A percentile compares a stretch with the other conserved stretches of the same genome.
Evolutionary conservation across 2,329 filamentous ascomycete species (phyloP).

Genomic region (Talaromyces verruculosus): DNA sequence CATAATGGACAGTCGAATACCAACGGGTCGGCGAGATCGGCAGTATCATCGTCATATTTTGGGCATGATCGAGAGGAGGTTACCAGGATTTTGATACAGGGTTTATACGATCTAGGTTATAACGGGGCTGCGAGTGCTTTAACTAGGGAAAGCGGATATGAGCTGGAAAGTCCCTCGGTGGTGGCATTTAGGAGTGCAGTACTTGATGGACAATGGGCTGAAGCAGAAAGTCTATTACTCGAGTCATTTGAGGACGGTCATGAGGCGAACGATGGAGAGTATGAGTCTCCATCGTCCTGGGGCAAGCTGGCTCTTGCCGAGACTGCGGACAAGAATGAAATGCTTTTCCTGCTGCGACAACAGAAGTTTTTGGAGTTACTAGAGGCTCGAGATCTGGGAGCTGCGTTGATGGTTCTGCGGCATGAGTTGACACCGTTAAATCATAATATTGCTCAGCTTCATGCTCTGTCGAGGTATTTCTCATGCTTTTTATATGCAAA

Average conservation of each 20-base stretch:
- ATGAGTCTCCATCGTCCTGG: constrained; percentile 29
- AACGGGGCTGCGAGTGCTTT: constrained; percentile 71
- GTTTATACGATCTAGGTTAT: constrained; percentile 85
- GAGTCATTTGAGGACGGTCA: constrained; percentile 45
- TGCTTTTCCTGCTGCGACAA: constrained; percentile 85
- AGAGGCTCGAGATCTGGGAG: constrained; percentile 69
- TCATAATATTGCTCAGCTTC: constrained; percentile 72
- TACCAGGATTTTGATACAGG: constrained; percentile 87
- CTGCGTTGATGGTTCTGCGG: constrained; percentile 78
- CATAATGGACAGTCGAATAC: constrained; percentile 39
- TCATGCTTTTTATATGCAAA: neutral
- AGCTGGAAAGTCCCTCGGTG: constrained; percentile 82
- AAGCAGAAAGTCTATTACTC: constrained; percentile 79
- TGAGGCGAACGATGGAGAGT: constrained; percentile 44
- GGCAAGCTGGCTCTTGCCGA: constrained; percentile 72
- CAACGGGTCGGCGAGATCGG: constrained; percentile 41
- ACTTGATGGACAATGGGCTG: constrained; percentile 74
- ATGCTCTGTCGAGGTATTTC: constrained; percentile 71
- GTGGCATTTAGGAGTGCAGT: constrained; percentile 82
- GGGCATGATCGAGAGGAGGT: constrained; percentile 92
- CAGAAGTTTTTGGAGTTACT: constrained; percentile 94
- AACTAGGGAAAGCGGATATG: constrained; percentile 77
- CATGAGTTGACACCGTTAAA: constrained; percentile 84
- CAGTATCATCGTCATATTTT: constrained; percentile 59
- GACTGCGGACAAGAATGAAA: constrained; percentile 71